These are phyloP conservation scores for Phytophthora pseudosyringae DNA, from an alignment of 352 stramenopile species.

Conservation along the genomic window DNA sequence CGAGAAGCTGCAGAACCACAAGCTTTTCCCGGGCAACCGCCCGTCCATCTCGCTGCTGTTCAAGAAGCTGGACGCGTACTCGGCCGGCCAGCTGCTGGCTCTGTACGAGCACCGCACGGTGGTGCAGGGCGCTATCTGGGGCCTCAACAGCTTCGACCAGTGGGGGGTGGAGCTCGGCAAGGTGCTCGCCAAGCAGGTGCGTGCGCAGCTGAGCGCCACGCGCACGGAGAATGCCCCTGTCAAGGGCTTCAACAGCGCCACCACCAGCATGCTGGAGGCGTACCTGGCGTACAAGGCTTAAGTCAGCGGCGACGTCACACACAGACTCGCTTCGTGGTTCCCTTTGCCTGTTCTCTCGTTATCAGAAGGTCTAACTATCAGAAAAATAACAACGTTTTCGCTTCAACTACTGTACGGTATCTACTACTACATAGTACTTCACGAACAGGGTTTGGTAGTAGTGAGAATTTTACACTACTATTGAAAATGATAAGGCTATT, in stretches of 20 bases:
- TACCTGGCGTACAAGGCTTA: conserved; percentile 90
- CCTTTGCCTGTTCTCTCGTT: conserved; percentile 15
- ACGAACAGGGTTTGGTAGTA: too few relatives aligned
- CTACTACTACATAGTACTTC: too few relatives aligned
- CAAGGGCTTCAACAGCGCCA: conserved; percentile 96
- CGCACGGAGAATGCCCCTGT: conserved; percentile 78
- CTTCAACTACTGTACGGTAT: too few relatives aligned
- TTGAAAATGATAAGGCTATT: too few relatives aligned
- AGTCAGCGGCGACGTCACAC: conserved; percentile 4
- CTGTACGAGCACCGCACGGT: conserved; percentile 99
- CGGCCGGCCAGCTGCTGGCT: conserved; percentile 95
- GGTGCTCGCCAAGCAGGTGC: conserved; percentile 96
- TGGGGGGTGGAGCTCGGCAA: conserved; percentile 99
- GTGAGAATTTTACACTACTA: too few relatives aligned
- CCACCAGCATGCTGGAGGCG: conserved; percentile 90
- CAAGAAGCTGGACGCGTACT: conserved; percentile 95
- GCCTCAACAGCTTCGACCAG: conserved; percentile 99
- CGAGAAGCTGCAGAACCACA: conserved; percentile 94
- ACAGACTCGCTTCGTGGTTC: conserved; percentile 4
- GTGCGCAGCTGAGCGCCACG: conserved; percentile 86
- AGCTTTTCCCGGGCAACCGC: conserved; percentile 97
- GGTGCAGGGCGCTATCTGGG: conserved; percentile 98
- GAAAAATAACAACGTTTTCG: too few relatives aligned
- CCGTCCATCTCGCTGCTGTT: conserved; percentile 98
- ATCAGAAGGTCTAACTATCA: too few relatives aligned